Conservation (phyloP, 2,329 filamentous ascomycete genomes). For the Colletotrichum sansevieriae region DNA sequence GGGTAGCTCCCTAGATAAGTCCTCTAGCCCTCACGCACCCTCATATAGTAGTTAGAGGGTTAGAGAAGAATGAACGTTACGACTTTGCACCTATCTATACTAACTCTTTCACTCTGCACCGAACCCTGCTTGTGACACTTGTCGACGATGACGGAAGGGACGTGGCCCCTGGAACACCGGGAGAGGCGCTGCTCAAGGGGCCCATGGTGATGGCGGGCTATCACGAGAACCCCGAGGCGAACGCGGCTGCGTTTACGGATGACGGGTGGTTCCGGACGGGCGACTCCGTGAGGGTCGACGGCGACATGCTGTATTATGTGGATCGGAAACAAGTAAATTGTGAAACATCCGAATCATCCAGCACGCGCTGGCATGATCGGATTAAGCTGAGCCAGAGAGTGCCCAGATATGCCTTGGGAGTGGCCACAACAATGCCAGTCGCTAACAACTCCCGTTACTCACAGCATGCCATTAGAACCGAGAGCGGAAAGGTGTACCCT, state of each 20-base stretch:
- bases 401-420: neutral
- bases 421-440: too few relatives aligned
- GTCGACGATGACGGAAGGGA: constrained; percentile 19
- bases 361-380: too few relatives aligned
- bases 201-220: constrained; percentile 22
- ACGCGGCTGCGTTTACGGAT: constrained; percentile 16
- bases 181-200: constrained; percentile 19
- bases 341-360: neutral
- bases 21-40: too few relatives aligned
- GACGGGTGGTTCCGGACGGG: constrained; percentile 31
- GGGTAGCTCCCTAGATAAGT: too few relatives aligned
- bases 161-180: neutral
- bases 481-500: neutral
- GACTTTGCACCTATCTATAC: too few relatives aligned
- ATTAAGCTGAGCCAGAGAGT: neutral
- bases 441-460: neutral
- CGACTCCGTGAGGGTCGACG: constrained; percentile 15
- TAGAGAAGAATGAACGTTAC: too few relatives aligned
- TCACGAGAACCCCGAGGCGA: constrained; percentile 22
- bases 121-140: too few relatives aligned
- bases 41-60: too few relatives aligned
- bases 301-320: constrained; percentile 25
- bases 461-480: neutral
- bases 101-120: too few relatives aligned
- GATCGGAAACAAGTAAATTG: constrained; percentile 25